These are phyloP conservation scores for Fusarium udum DNA, from an alignment of 2,329 filamentous ascomycete species.

Conservation along the genomic window DNA sequence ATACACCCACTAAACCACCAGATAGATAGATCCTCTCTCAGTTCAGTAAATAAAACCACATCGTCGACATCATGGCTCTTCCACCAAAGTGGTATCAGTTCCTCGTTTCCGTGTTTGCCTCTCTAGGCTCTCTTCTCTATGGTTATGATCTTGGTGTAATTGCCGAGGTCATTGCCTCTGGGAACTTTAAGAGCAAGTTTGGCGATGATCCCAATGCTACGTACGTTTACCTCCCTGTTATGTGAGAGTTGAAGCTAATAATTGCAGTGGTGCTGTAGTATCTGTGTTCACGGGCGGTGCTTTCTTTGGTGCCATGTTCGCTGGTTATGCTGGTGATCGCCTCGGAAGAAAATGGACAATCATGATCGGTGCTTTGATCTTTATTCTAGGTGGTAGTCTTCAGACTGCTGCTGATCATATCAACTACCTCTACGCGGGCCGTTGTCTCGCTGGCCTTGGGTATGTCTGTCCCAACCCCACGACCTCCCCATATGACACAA, in stretches of 20 bases:
- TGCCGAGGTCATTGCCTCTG: conserved; percentile 23
- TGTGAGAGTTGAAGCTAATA: background rate
- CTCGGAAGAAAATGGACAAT: conserved; percentile 78
- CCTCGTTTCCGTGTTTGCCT: conserved; percentile 49
- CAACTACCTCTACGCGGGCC: conserved; percentile 73
- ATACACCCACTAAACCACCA: conserved; percentile 2
- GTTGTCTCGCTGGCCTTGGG: conserved; percentile 72
- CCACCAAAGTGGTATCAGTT: conserved; percentile 60
- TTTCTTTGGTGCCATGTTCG: conserved; percentile 74
- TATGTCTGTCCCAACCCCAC: background rate
- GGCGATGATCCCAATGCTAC: conserved; percentile 14
- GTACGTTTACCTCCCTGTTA: background rate
- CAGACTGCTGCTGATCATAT: conserved; percentile 72
- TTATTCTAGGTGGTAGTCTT: conserved; percentile 75
- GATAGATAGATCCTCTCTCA: background rate
- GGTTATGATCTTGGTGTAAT: conserved; percentile 30
- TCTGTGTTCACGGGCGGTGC: conserved; percentile 80
- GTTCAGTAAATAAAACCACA: background rate
- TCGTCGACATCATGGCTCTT: conserved; percentile 50
- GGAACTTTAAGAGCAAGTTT: conserved; percentile 14
- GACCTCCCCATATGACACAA: background rate
- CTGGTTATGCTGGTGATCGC: conserved; percentile 70
- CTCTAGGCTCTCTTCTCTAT: conserved; percentile 17
- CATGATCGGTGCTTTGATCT: conserved; percentile 72
- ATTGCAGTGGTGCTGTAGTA: conserved; percentile 52